Conservation (phyloP, 1,284 basidiomycete genomes). For the Irpex sp. region DNA sequence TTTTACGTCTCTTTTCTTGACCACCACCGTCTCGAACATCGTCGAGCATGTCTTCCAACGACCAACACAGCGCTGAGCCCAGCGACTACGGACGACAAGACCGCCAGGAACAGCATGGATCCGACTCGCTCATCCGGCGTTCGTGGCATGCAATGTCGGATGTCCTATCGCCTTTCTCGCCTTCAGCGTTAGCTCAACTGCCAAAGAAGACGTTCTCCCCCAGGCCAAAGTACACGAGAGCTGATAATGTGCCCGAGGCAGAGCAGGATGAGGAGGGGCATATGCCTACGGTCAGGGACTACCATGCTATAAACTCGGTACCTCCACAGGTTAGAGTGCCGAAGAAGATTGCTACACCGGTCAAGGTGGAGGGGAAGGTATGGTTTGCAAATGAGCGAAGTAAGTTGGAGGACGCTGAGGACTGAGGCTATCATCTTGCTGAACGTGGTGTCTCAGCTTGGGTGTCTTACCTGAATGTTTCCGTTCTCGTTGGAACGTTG, state of each 20-base stretch:
- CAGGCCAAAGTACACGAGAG: slow-evolving; percentile 60
- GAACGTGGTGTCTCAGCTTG: slow-evolving; percentile 53
- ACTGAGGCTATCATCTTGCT: background rate
- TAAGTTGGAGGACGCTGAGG: slow-evolving; percentile 29
- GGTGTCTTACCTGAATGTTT: slow-evolving; percentile 88
- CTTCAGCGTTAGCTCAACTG: slow-evolving; percentile 61
- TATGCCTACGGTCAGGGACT: slow-evolving; percentile 62
- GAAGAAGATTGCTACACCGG: slow-evolving; percentile 86
- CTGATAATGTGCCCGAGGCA: slow-evolving; percentile 66
- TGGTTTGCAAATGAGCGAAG: slow-evolving; percentile 99
- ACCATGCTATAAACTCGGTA: slow-evolving; percentile 61
- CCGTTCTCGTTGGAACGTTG: slow-evolving; percentile 83
- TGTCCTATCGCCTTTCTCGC: slow-evolving; percentile 66
- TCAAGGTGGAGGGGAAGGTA: slow-evolving; percentile 95
- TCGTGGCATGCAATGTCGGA: slow-evolving; percentile 61
- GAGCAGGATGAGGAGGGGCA: slow-evolving; percentile 48
- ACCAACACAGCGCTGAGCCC: slow-evolving; percentile 5
- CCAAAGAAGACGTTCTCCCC: slow-evolving; percentile 46
- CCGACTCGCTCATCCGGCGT: slow-evolving; percentile 29
- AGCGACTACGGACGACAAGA: slow-evolving; percentile 15
- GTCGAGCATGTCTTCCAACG: slow-evolving; percentile 17
- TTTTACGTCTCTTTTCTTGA: slow-evolving; percentile 13
- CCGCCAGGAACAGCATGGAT: slow-evolving; percentile 8
- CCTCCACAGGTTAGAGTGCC: slow-evolving; percentile 66
- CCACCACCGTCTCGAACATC: slow-evolving; percentile 2